Base-by-base conservation (phyloP, 2,329 filamentous ascomycete species). In the Trichoderma koningii region DNA sequence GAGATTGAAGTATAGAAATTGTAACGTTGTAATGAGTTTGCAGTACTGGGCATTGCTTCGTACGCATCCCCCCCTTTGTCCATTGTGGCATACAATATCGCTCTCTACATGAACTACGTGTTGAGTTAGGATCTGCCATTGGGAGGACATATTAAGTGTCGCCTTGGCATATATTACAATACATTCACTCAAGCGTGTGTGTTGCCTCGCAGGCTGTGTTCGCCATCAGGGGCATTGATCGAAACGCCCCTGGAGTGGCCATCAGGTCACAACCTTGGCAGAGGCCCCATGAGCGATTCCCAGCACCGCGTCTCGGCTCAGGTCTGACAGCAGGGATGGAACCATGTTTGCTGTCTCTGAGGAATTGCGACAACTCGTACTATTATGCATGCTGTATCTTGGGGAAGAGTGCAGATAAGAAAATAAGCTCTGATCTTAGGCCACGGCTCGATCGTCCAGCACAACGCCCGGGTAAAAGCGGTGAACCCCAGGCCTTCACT, bases 361-460 rank as follows among this genome's bases (percentile, higher is more conserved):
- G 45, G 21, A 50, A 23, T 41, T 17, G 56, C 21, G 44, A 28
- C 19, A 30, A 50, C 52, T 42, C 38, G 38, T 41, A 60, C n/a
- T 41, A 60, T 23, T 41, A 41, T 50, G 56, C 45, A 47, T 60
- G 19, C 1, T 45, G 21, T 50, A 50, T 21, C 30, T 21, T 38
- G 26, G 28, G 42, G 38, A 21, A 55, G 38, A 26, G 3, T 3
- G 21, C 38, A 44, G 56, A 50, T 50, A 28, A 60, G 45, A 50
- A 50, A 60, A 60, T 60, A 60, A 60, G 56, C 56, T 60, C 56
- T 47, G 34, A 60, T 60, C 44, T 60, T 60, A 50, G 44, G 30
- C 12, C 28, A 21, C 23, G 56, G 56, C 17, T 41, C 26, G 56
- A 50, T 50, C 56, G 50, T 50, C 56, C 15, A 50, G 44, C 28